Base-by-base conservation (phyloP, 2,329 filamentous ascomycete species). In the Exophiala sideris region DNA sequence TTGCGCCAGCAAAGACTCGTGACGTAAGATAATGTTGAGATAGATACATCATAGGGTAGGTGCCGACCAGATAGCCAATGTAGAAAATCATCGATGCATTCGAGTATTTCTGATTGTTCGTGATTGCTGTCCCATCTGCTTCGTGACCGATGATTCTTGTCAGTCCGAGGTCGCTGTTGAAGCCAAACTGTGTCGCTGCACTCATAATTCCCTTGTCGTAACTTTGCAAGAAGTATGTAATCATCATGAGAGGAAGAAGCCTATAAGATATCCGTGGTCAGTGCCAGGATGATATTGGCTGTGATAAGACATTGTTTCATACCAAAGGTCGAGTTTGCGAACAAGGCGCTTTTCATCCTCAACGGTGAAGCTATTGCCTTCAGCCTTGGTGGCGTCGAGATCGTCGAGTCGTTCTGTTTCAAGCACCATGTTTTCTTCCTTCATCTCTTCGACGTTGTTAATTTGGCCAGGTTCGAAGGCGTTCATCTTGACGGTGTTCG, bases 81-180 rank as follows among this genome's bases (percentile, higher is more conserved):
- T 70, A 70, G 50, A 70, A 69, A 34, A 68, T 53, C 4, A 65
- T 65, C 4, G 67, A 67, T 2, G 65, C 53, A 65, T 66, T 67
- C 5, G 64, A 64, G 32, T 68, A 69, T 24, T 64, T 39, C 41
- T 61, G 58, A 7, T 47, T 47, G 29, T 47, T 36, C n/a, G 45
- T 47, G 45, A 47, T 47, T 8, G 45, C 32, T 20, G 35, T 47
- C 9, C 45, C 45, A 34, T 38, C 45, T 16, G 45, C 45, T 35
- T 35, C n/a, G 33, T 47, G 20, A 14, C 45, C 45, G 7, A 47
- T 58, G 53, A 14, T 50, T 16, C 11, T 40, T 12, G 29, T 48
- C 5, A 46, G 49, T 33, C 24, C 38, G 24, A 52, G 35, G 18
- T 41, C 44, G 45, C 24, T 32, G 24, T 47, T 47, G 35, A 53